Evolutionary conservation across 345 rosid species (phyloP).

Genomic region (Rhodamnia rubescens): DNA sequence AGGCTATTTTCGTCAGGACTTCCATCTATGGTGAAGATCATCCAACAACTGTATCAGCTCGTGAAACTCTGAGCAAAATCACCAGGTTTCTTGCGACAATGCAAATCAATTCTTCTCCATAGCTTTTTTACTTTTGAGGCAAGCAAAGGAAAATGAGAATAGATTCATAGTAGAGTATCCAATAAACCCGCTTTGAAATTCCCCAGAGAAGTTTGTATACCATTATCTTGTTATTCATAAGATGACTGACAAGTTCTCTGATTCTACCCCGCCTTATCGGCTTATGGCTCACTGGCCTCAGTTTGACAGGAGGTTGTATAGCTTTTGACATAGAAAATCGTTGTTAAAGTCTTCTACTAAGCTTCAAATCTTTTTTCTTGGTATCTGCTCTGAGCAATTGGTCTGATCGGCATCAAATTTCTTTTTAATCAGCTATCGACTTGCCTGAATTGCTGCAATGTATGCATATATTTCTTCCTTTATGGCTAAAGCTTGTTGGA

Average conservation of each 20-base stretch:
- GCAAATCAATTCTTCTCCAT: constrained; percentile 60
- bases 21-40: constrained; percentile 87
- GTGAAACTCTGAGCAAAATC: constrained; percentile 75
- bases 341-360: background rate
- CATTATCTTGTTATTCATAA: constrained; percentile 3
- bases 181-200: constrained; percentile 28
- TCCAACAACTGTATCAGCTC: constrained; percentile 68
- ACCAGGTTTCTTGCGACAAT: constrained; percentile 68
- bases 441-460: background rate
- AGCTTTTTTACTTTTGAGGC: constrained; percentile 21
- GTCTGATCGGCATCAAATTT: background rate
- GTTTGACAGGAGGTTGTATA: background rate
- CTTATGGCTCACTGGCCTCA: background rate
- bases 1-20: constrained; percentile 76
- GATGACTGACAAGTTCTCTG: background rate
- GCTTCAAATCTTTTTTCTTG: background rate
- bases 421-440: background rate
- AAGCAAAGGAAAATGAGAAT: constrained; percentile 17
- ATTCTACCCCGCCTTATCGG: background rate
- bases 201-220: constrained; percentile 13
- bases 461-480: background rate
- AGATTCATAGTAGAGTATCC: constrained; percentile 24
- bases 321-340: background rate
- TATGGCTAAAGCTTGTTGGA: background rate
- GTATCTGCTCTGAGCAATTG: background rate